Percentiles rank a stretch among this genome's conserved stretches.
phyloP scores from a whole-genome alignment of 352 stramenopile species.

The Phytopythium chamaehyphon region DNA sequence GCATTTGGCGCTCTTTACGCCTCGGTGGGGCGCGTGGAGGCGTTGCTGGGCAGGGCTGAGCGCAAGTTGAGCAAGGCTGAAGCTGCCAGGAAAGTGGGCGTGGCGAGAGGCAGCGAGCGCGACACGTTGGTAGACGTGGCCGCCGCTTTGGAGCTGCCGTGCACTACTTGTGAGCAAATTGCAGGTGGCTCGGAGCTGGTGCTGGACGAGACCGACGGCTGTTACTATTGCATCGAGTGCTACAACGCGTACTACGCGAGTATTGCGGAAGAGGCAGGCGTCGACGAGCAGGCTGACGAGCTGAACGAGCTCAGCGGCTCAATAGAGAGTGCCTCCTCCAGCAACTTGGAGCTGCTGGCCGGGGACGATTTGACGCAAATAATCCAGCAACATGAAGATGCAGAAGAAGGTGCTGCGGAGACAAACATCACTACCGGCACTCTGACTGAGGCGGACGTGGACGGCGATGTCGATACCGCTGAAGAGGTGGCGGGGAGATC shows the following conservation, averaged over 20 bases:
- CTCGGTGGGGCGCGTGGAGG: conserved; percentile 22
- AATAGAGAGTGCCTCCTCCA: too few species aligned
- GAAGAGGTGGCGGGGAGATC: too few species aligned
- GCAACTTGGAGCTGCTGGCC: too few species aligned
- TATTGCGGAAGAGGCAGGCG: background rate
- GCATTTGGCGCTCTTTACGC: conserved; percentile 20
- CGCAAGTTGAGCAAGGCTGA: conserved; percentile 13
- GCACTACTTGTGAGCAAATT: conserved; percentile 44
- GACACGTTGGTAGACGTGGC: too few species aligned
- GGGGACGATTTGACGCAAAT: too few species aligned
- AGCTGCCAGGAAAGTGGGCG: background rate
- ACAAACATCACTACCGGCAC: too few species aligned
- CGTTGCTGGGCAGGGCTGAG: conserved; percentile 8
- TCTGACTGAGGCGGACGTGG: too few species aligned
- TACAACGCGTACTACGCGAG: conserved; percentile 67
- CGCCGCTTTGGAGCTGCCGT: conserved; percentile 8
- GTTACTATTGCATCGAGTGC: conserved; percentile 60
- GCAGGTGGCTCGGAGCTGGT: conserved; percentile 21
- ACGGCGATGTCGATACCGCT: too few species aligned
- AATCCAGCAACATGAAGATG: too few species aligned
- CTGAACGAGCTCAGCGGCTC: too few species aligned
- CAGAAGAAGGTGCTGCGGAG: too few species aligned
- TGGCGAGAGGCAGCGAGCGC: too few species aligned
- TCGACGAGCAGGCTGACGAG: conserved; percentile 2
- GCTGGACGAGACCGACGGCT: conserved; percentile 58